phyloP scores from a whole-genome alignment of 768 basidiomycete genomes.

The Boletus speciosus region DNA sequence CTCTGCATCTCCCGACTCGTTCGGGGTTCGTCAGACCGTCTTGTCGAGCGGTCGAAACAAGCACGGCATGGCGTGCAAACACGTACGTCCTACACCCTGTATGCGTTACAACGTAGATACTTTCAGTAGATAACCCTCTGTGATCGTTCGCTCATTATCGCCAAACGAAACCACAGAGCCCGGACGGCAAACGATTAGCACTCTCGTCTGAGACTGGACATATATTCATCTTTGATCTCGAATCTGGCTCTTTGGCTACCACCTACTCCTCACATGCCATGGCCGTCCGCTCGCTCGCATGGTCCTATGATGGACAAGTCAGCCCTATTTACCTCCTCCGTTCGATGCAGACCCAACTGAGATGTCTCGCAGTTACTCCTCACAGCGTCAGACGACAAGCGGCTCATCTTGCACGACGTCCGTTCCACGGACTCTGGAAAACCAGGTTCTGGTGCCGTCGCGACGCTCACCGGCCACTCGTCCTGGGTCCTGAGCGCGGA shows the following conservation, averaged over 20 bases:
- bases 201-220: conserved; percentile 85
- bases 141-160: conserved; percentile 1
- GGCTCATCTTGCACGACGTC: conserved; percentile 87
- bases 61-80: conserved; percentile 71
- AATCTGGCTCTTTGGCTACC: conserved; percentile 57
- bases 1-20: conserved; percentile 63
- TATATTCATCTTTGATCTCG: conserved; percentile 81
- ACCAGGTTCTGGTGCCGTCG: conserved; percentile 72
- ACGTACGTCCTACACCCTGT: conserved; percentile 45
- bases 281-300: conserved; percentile 81
- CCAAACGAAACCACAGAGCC: conserved; percentile 53
- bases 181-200: conserved; percentile 80
- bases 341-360: background rate
- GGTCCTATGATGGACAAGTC: conserved; percentile 89
- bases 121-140: background rate
- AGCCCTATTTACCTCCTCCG: conserved; percentile 20
- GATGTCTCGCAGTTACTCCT: conserved; percentile 61
- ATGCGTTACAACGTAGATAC: background rate
- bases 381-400: conserved; percentile 91
- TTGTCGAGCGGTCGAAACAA: conserved; percentile 68
- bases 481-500: conserved; percentile 88
- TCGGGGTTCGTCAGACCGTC: conserved; percentile 58
- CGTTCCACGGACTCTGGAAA: conserved; percentile 59
- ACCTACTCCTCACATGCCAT: conserved; percentile 89
- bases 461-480: conserved; percentile 81